phyloP scores from a whole-genome alignment of 805 yeast species.

The Saccharomycopsis sp. region DNA sequence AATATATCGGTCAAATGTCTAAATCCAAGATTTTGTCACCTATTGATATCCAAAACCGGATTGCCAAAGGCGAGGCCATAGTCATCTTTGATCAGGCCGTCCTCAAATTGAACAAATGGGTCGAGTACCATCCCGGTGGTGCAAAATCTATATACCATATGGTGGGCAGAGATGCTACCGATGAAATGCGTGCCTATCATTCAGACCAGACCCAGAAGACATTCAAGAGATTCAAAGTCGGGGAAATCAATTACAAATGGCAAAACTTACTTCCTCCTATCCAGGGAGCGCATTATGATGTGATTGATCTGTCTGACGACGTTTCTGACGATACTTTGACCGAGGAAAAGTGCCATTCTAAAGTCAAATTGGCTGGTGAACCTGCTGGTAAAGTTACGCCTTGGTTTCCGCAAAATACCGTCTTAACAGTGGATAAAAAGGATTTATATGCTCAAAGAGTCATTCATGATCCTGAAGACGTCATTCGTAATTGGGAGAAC shows the following conservation, averaged over 20 bases:
- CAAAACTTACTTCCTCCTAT: conserved; percentile 77
- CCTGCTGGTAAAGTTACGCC: conserved; percentile 41
- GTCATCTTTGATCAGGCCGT: conserved; percentile 60
- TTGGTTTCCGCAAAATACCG: conserved; percentile 42
- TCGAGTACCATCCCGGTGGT: conserved; percentile 80
- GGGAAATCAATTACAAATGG: conserved; percentile 62
- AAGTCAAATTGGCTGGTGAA: conserved; percentile 33
- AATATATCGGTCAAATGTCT: not conserved
- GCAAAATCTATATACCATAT: conserved; percentile 76
- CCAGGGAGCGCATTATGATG: conserved; percentile 61
- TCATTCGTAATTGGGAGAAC: conserved; percentile 55
- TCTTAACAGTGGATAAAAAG: conserved; percentile 34
- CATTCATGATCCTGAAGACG: conserved; percentile 49
- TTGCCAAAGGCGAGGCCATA: conserved; percentile 61
- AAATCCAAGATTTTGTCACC: conserved; percentile 29
- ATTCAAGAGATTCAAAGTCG: conserved; percentile 58
- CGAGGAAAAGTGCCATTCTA: not conserved
- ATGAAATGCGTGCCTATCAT: conserved; percentile 85
- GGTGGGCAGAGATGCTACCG: conserved; percentile 87
- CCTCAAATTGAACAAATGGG: conserved; percentile 63
- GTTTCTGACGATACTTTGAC: conserved; percentile 10
- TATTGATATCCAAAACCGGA: conserved; percentile 48
- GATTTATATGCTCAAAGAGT: conserved; percentile 26
- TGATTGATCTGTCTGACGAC: conserved; percentile 21
- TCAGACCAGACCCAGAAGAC: conserved; percentile 45